Conservation (phyloP, 345 rosid genomes). For the Dovyalis caffra region DNA sequence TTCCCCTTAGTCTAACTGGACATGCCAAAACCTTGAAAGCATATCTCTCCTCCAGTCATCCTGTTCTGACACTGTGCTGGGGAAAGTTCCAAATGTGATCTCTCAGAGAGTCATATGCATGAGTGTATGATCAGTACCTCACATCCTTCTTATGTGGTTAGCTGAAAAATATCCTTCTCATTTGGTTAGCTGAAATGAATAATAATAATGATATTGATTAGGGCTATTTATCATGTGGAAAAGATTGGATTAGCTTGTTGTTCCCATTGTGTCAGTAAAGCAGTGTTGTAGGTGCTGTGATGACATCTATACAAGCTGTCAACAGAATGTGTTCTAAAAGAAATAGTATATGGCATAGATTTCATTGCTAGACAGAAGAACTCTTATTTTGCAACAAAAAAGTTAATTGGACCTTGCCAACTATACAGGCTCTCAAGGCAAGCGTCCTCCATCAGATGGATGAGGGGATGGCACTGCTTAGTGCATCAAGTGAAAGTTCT, state of each 20-base stretch:
- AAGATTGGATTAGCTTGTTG: neutral
- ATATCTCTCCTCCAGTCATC: too few relatives aligned
- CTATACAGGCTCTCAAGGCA: slow-evolving; percentile 59
- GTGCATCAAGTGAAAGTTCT: slow-evolving; percentile 42
- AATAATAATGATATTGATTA: neutral
- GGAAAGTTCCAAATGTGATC: too few relatives aligned
- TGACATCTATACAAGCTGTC: neutral
- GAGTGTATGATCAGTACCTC: too few relatives aligned
- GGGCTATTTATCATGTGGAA: neutral
- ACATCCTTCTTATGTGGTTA: too few relatives aligned
- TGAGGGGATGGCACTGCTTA: slow-evolving; percentile 51
- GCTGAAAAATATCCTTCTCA: too few relatives aligned
- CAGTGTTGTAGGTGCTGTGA: neutral
- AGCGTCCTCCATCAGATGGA: slow-evolving; percentile 59
- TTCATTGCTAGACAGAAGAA: neutral
- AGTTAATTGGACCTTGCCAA: neutral
- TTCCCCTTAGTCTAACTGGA: too few relatives aligned
- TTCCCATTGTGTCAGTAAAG: neutral
- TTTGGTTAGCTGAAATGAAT: too few relatives aligned
- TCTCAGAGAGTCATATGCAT: too few relatives aligned
- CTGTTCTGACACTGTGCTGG: too few relatives aligned
- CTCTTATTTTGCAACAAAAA: neutral
- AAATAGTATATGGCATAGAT: neutral
- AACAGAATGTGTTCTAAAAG: neutral
- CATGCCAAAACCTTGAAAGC: too few relatives aligned